phyloP scores from a whole-genome alignment of 2,329 filamentous ascomycete genomes.

The Epichloe baconii region DNA sequence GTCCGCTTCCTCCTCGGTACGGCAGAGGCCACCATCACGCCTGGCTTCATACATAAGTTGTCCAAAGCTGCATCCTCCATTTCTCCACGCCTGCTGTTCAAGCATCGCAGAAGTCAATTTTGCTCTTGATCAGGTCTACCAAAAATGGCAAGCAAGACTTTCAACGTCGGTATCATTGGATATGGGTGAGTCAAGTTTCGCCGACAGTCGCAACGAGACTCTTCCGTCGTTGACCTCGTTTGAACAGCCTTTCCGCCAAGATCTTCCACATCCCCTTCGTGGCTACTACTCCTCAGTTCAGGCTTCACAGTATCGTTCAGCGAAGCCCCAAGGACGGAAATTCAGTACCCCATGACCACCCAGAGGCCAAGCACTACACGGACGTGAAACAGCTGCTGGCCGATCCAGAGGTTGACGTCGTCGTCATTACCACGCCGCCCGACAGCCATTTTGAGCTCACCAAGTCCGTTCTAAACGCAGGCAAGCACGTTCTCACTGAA shows the following conservation, averaged over 20 bases:
- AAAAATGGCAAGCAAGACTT: conserved; percentile 24
- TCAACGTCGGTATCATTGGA: conserved; percentile 38
- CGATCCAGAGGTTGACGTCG: conserved; percentile 53
- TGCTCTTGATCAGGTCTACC: neutral
- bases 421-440: conserved; percentile 60
- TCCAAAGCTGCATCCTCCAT: too few relatives aligned
- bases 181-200: conserved; percentile 32
- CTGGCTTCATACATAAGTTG: too few relatives aligned
- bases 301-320: conserved; percentile 64
- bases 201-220: neutral
- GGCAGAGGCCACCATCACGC: conserved; percentile 37
- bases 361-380: conserved; percentile 50
- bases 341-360: conserved; percentile 57
- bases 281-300: conserved; percentile 47
- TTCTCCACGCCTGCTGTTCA: too few relatives aligned
- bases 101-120: too few relatives aligned
- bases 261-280: conserved; percentile 78
- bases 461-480: conserved; percentile 50
- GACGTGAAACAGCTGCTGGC: conserved; percentile 48
- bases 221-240: conserved; percentile 3
- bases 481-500: conserved; percentile 70
- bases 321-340: conserved; percentile 50
- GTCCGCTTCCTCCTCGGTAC: conserved; percentile 40
- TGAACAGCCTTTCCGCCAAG: conserved; percentile 48
- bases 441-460: conserved; percentile 56